A percentile compares a stretch with the other conserved stretches of the same genome.
Conservation (phyloP, 805 yeast genomes). For the Wickerhamiella australiensis region DNA sequence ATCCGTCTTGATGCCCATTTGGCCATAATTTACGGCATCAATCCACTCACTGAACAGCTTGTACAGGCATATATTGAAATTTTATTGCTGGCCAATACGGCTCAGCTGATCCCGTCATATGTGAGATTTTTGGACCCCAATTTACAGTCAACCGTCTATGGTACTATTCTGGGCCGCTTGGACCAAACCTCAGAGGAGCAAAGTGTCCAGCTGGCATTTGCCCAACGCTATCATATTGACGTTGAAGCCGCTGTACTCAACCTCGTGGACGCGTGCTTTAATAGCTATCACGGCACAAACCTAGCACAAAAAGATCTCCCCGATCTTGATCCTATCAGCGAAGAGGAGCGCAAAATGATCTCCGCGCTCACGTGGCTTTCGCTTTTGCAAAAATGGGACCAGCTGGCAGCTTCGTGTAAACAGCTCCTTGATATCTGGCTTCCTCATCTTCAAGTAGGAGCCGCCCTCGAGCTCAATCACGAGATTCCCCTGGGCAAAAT, state of each 20-base stretch:
- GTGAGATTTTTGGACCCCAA: background rate
- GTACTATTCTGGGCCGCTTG: background rate
- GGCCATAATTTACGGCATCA: background rate
- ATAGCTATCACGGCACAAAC: background rate
- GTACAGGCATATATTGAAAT: slow-evolving; percentile 4
- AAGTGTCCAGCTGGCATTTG: background rate
- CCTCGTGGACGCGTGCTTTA: background rate
- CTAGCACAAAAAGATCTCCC: background rate
- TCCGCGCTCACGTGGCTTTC: slow-evolving; percentile 2
- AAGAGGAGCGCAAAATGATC: background rate
- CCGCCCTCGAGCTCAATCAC: background rate
- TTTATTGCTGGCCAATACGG: background rate
- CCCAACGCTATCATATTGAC: background rate
- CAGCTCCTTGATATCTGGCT: slow-evolving; percentile 1
- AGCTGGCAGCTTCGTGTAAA: background rate
- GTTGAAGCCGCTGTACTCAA: background rate
- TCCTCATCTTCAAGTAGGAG: background rate
- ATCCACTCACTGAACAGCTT: background rate
- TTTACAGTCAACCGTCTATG: background rate
- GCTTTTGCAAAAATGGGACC: slow-evolving; percentile 2
- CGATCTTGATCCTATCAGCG: background rate
- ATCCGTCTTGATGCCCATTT: slow-evolving; percentile 5
- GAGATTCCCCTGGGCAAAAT: background rate
- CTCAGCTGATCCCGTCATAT: background rate
- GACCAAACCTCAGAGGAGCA: background rate